Conservation (phyloP, 2,329 filamentous ascomycete species). For the Xylariaceae sp. region DNA sequence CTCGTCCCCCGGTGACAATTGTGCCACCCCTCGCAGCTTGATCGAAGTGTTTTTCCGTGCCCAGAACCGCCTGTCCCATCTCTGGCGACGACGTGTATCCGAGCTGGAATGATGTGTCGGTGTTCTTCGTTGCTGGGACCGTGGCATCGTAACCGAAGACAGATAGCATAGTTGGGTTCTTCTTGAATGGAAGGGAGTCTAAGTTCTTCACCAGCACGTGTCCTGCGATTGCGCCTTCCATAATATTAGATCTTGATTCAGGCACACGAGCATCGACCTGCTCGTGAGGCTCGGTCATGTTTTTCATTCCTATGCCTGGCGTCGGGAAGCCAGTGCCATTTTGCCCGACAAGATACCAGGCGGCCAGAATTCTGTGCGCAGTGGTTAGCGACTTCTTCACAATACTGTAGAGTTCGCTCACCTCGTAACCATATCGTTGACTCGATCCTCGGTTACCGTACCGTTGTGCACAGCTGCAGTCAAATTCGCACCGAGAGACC, state of each 20-base stretch:
- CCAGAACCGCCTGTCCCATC: slow-evolving; percentile 40
- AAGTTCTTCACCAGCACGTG: slow-evolving; percentile 78
- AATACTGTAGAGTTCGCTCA: too few relatives aligned
- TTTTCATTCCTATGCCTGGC: slow-evolving; percentile 54
- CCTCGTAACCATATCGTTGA: slow-evolving; percentile 77
- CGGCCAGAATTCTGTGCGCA: slow-evolving; percentile 54
- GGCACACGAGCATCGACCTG: slow-evolving; percentile 46
- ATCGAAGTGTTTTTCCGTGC: slow-evolving; percentile 39
- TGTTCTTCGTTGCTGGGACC: slow-evolving; percentile 42
- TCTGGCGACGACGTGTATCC: slow-evolving; percentile 44
- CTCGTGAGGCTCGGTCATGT: slow-evolving; percentile 46
- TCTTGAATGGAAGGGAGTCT: slow-evolving; percentile 55
- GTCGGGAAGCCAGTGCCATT: slow-evolving; percentile 39
- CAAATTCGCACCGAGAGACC: slow-evolving; percentile 61
- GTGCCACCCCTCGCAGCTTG: slow-evolving; percentile 48
- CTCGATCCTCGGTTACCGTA: slow-evolving; percentile 62
- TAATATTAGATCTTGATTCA: slow-evolving; percentile 36
- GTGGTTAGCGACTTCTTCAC: slow-evolving; percentile 32
- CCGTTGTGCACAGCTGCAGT: slow-evolving; percentile 74
- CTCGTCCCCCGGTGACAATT: slow-evolving; percentile 47
- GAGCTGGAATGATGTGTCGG: slow-evolving; percentile 38
- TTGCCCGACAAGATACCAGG: slow-evolving; percentile 55
- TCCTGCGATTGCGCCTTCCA: slow-evolving; percentile 54
- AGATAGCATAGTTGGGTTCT: slow-evolving; percentile 50
- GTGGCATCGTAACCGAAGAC: slow-evolving; percentile 63